Conservation (phyloP, 345 rosid species). For the Physaria fendleri region DNA sequence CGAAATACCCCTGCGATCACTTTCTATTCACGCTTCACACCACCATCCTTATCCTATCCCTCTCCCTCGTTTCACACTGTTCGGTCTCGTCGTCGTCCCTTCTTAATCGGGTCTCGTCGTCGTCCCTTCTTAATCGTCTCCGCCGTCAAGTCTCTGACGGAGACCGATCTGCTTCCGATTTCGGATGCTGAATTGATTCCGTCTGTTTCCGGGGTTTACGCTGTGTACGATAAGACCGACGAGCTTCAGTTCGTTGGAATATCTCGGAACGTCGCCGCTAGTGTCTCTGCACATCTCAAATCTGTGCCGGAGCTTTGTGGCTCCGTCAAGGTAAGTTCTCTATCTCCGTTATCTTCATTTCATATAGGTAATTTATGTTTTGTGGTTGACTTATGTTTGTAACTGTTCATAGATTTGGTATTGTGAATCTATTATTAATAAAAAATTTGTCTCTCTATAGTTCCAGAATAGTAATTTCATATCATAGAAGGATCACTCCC, state of each 20-base stretch:
- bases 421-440: not conserved
- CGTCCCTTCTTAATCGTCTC: conserved; percentile 23
- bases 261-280: conserved; percentile 68
- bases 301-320: conserved; percentile 68
- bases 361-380: not conserved
- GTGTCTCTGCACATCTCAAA: conserved; percentile 54
- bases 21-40: conserved; percentile 35
- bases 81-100: conserved; percentile 30
- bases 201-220: conserved; percentile 67
- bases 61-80: conserved; percentile 37
- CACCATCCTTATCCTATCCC: conserved; percentile 30
- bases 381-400: not conserved
- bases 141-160: conserved; percentile 47
- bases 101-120: conserved; percentile 31
- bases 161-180: conserved; percentile 36
- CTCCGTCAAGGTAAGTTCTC: conserved; percentile 54
- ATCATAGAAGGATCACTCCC: not conserved
- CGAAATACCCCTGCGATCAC: conserved; percentile 36
- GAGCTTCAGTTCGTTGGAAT: conserved; percentile 84
- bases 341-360: not conserved
- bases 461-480: not conserved
- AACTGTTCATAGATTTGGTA: not conserved
- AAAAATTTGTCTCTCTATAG: not conserved
- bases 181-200: conserved; percentile 41
- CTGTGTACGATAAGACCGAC: conserved; percentile 53